Conservation (phyloP, 495 filamentous ascomycete species). For the Xylaria bambusicola region DNA sequence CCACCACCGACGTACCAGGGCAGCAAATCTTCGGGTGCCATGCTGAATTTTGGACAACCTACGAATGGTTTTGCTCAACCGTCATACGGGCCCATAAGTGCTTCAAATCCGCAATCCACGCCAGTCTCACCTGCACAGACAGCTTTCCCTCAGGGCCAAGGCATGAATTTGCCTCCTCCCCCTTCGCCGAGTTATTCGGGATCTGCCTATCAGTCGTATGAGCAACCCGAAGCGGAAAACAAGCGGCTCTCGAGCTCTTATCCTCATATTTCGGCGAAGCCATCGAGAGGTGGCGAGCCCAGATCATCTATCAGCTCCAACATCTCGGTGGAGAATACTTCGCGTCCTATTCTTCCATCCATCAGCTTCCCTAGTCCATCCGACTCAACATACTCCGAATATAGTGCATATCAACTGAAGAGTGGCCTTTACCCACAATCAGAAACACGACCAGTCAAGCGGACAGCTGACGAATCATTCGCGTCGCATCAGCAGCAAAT, state of each 20-base stretch:
- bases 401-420: constrained; percentile 11
- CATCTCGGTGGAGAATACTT: constrained; percentile 7
- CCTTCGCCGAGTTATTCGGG: constrained; percentile 28
- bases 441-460: constrained; percentile 29
- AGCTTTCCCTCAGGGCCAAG: constrained; percentile 24
- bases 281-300: constrained; percentile 3
- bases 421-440: constrained; percentile 23
- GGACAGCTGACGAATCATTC: constrained; percentile 31
- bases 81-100: constrained; percentile 23
- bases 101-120: constrained; percentile 29
- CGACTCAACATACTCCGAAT: constrained; percentile 4
- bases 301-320: constrained; percentile 19
- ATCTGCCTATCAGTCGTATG: constrained; percentile 29
- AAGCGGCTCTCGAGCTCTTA: constrained; percentile 28
- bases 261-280: constrained; percentile 29
- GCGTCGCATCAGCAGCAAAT: constrained; percentile 26
- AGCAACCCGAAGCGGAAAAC: constrained; percentile 24
- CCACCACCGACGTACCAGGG: constrained; percentile 43
- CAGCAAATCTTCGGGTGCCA: constrained; percentile 35
- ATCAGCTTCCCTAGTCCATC: constrained; percentile 10
- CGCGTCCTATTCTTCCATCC: constrained; percentile 17
- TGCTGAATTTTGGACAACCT: constrained; percentile 34
- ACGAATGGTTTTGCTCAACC: constrained; percentile 29
- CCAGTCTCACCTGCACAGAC: constrained; percentile 33
- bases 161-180: constrained; percentile 25